A percentile compares a stretch with the other conserved stretches of the same genome.
These are phyloP conservation scores for Xylaria sp. DNA, from an alignment of 2,329 filamentous ascomycete species.

Conservation along the genomic window DNA sequence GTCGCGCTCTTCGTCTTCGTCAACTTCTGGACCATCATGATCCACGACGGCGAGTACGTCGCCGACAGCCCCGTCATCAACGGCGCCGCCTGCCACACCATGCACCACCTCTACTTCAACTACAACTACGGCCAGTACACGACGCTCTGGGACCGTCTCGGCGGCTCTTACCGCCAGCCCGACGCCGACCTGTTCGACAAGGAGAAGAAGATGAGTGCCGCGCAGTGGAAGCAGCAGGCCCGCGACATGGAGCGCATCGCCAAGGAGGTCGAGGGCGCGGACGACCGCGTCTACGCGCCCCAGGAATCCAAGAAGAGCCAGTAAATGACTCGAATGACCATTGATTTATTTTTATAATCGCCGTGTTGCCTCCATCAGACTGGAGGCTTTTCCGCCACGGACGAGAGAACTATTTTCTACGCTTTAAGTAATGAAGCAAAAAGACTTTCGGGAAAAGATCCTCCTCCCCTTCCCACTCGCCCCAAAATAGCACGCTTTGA, in stretches of 20 bases:
- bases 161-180: slow-evolving; percentile 79
- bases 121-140: slow-evolving; percentile 96
- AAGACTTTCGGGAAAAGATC: not conserved
- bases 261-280: slow-evolving; percentile 60
- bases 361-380: not conserved
- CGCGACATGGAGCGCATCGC: slow-evolving; percentile 43
- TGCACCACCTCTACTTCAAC: slow-evolving; percentile 84
- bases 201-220: slow-evolving; percentile 77
- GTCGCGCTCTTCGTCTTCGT: slow-evolving; percentile 83
- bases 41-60: slow-evolving; percentile 92
- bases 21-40: slow-evolving; percentile 96
- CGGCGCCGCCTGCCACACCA: slow-evolving; percentile 86
- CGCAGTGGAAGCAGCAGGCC: slow-evolving; percentile 73
- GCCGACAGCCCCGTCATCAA: slow-evolving; percentile 89
- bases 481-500: not conserved
- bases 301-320: slow-evolving; percentile 47
- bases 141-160: slow-evolving; percentile 83
- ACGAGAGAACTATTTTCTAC: no score
- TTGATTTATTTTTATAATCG: not conserved
- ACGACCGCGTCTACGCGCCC: slow-evolving; percentile 45
- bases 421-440: no score
- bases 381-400: no score
- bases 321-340: slow-evolving; percentile 20
- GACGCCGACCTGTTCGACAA: slow-evolving; percentile 79
- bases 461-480: no score